Percentiles rank a stretch among this genome's conserved stretches.
Evolutionary conservation across 2,329 filamentous ascomycete genomes (phyloP).

Genomic region (Colletotrichum simmondsii): DNA sequence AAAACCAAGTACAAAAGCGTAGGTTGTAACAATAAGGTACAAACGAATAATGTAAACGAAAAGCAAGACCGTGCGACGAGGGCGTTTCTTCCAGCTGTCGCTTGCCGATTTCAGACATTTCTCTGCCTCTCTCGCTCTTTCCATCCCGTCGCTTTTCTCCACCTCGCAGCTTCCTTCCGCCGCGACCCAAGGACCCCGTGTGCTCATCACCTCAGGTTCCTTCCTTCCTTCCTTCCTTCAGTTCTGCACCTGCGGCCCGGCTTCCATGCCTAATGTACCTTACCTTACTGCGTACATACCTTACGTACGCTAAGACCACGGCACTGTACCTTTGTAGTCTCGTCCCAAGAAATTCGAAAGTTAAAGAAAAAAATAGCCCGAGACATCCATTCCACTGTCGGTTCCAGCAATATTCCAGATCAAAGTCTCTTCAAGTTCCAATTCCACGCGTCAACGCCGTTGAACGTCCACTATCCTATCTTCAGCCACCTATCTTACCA

Average conservation of each 20-base stretch:
- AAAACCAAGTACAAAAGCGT: too few relatives aligned
- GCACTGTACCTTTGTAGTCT: slow-evolving; percentile 14
- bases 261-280: not conserved
- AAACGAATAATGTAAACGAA: too few relatives aligned
- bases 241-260: not conserved
- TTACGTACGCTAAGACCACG: slow-evolving; percentile 17
- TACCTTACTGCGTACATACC: not conserved
- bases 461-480: not conserved
- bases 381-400: slow-evolving; percentile 24
- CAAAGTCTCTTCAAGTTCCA: slow-evolving; percentile 11
- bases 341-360: slow-evolving; percentile 4
- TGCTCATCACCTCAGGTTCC: not conserved
- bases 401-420: slow-evolving; percentile 29
- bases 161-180: not conserved
- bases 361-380: not conserved
- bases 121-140: not conserved
- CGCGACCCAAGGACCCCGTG: not conserved
- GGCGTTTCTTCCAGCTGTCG: not conserved
- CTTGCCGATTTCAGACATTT: not conserved
- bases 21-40: too few relatives aligned
- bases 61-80: slow-evolving; percentile 1
- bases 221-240: not conserved
- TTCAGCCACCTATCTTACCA: not conserved
- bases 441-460: not conserved
- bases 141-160: not conserved